A percentile compares a stretch with the other conserved stretches of the same genome.
Conservation (phyloP, 2,329 filamentous ascomycete species). For the Reticulascus tulasneorum region DNA sequence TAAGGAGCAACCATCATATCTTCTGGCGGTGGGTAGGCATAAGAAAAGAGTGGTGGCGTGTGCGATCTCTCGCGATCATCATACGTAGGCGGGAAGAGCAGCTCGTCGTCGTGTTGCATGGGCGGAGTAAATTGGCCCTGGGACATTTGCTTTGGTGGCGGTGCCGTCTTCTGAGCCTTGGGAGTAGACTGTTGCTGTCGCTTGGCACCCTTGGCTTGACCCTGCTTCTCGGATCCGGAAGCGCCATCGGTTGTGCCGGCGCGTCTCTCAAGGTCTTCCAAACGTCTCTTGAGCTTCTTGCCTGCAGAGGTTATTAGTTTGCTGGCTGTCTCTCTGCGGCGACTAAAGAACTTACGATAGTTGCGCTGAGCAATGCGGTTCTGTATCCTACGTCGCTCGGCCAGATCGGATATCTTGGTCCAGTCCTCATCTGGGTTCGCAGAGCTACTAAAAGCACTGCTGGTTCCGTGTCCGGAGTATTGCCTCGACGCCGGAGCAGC, state of each 20-base stretch:
- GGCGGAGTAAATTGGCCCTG: slow-evolving; percentile 59
- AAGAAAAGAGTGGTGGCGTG: slow-evolving; percentile 66
- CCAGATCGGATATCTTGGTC: slow-evolving; percentile 98
- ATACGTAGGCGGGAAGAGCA: slow-evolving; percentile 50
- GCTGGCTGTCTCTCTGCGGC: neutral
- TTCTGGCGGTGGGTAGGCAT: slow-evolving; percentile 65
- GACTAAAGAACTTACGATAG: slow-evolving; percentile 67
- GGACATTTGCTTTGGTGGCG: slow-evolving; percentile 33
- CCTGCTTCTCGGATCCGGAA: slow-evolving; percentile 33
- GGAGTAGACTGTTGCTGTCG: slow-evolving; percentile 21
- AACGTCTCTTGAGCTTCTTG: slow-evolving; percentile 88
- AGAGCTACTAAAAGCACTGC: slow-evolving; percentile 90
- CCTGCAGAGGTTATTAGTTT: slow-evolving; percentile 40
- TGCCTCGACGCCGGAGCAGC: slow-evolving; percentile 52
- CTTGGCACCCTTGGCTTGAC: slow-evolving; percentile 37
- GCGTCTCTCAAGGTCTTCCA: slow-evolving; percentile 79
- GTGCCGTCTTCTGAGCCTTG: slow-evolving; percentile 28
- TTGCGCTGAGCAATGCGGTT: slow-evolving; percentile 97
- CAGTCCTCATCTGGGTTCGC: slow-evolving; percentile 97
- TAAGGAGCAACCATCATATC: slow-evolving; percentile 60
- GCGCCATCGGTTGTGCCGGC: slow-evolving; percentile 55
- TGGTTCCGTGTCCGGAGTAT: slow-evolving; percentile 71
- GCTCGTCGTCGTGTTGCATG: slow-evolving; percentile 59
- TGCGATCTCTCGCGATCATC: slow-evolving; percentile 67
- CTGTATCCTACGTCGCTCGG: slow-evolving; percentile 89